These are phyloP conservation scores for Phyllosticta citrichinensis DNA, from an alignment of 2,329 filamentous ascomycete genomes.

Conservation along the genomic window DNA sequence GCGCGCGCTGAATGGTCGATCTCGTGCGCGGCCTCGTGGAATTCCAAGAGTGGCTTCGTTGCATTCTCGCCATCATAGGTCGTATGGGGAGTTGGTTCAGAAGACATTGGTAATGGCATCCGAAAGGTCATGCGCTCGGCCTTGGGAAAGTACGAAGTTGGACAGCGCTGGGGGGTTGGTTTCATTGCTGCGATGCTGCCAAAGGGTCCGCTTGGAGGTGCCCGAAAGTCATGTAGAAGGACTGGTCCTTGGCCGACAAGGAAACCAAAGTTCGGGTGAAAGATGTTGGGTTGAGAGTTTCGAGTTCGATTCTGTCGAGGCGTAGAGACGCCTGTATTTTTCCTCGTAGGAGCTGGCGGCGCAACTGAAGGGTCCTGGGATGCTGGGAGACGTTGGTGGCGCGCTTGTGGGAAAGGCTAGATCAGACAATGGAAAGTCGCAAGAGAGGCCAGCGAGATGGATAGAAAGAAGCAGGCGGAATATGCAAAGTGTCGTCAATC, in stretches of 20 bases:
- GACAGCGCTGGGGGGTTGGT: background rate
- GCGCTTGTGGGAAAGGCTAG: no score
- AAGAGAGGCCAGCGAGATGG: no score
- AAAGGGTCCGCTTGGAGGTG: background rate
- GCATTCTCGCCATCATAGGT: background rate
- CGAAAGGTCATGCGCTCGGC: background rate
- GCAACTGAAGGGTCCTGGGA: no score
- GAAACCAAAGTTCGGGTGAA: no score
- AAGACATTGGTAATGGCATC: background rate
- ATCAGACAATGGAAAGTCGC: no score
- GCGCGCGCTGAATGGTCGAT: background rate
- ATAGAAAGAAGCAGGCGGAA: no score
- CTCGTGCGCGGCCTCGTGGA: constrained; percentile 1
- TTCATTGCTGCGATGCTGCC: background rate
- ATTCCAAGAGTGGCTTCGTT: constrained; percentile 5
- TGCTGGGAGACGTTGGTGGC: no score
- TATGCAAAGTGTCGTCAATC: no score
- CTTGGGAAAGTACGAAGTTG: constrained; percentile 12
- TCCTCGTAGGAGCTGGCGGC: no score
- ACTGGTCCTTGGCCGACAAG: background rate
- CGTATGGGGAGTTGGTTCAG: background rate
- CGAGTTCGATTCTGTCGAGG: no score
- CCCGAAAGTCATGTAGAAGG: background rate
- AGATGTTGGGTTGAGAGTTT: no score
- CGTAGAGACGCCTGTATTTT: no score